Evolutionary conservation across 768 basidiomycete species (phyloP), one percentile per base, ranked within the genome.

Genomic region (Dacryopinax spathularia): DNA sequence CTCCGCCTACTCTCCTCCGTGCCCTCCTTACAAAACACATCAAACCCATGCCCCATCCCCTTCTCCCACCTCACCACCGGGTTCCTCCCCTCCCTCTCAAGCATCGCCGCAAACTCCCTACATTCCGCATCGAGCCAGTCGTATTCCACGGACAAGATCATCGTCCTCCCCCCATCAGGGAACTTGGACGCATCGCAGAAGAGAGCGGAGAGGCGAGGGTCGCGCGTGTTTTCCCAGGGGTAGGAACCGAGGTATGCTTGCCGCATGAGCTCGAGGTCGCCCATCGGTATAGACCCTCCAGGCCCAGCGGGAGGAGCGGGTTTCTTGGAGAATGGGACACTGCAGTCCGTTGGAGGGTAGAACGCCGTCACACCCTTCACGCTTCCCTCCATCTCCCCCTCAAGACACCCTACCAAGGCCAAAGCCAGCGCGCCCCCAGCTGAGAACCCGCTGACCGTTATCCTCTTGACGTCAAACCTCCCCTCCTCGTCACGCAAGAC

Each of bases 101-200:
- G 48, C 29, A 15, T 56, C 6, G 9, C 13, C 48, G 5, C 48
- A 56, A 56, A 29, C 48, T 3, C 48, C 48, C 48, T 22, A 29
- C 48, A 56, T 29, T 56, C 48, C 22, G 48, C 48, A 31, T 56
- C 48, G 3, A 56, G 48, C 48, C 48, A 56, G 48, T 56, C 48
- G 25, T 56, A 31, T 29, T 56, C 48, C 22, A 56, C 48, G 6
- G 5, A 5, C 13, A 56, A 20, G 13, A 56, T 22, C 13, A 56
- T 3, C 13, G 48, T 56, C 13, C 48, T 10, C 13, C 48, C 13
- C 29, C 18, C 29, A 29, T 6, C 48, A 2, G 48, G 48, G 48
- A 56, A 56, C 48, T 29, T 10, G 9, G 5, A 22, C 12, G 48
- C 25, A 3, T 56, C 48, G 29, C 48, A 56, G 48, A 56, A 56